Conservation (phyloP, 2,329 filamentous ascomycete genomes). For the Pyricularia sp. region DNA sequence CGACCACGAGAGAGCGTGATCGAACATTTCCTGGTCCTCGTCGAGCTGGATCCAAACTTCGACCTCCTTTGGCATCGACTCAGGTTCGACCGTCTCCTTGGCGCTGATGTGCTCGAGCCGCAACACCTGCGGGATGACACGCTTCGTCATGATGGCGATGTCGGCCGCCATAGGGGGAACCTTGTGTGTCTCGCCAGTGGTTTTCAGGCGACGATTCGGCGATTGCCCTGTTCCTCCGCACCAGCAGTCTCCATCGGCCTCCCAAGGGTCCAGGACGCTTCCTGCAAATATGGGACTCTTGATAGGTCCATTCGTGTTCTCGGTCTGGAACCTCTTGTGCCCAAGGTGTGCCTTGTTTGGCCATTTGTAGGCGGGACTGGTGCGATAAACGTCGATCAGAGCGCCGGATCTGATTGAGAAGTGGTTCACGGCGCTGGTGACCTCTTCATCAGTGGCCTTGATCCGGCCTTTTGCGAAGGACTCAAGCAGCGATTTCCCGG, state of each 20-base stretch:
- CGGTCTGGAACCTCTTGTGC: slow-evolving; percentile 5
- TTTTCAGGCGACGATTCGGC: slow-evolving; percentile 26
- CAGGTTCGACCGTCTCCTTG: slow-evolving; percentile 46
- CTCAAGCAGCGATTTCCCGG: slow-evolving; percentile 32
- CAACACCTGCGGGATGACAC: slow-evolving; percentile 53
- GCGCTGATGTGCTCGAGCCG: slow-evolving; percentile 60
- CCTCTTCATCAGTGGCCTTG: slow-evolving; percentile 26
- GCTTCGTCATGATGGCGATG: slow-evolving; percentile 49
- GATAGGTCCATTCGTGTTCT: neutral
- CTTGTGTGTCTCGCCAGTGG: slow-evolving; percentile 20
- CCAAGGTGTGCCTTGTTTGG: slow-evolving; percentile 8
- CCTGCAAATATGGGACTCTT: neutral
- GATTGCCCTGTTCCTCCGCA: slow-evolving; percentile 42
- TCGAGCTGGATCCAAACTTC: slow-evolving; percentile 55
- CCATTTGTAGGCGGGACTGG: slow-evolving; percentile 41
- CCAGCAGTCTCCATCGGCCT: slow-evolving; percentile 78
- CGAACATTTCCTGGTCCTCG: slow-evolving; percentile 18
- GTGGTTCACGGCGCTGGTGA: slow-evolving; percentile 56
- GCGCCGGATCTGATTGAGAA: slow-evolving; percentile 56
- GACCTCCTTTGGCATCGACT: slow-evolving; percentile 50
- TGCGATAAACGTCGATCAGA: slow-evolving; percentile 42
- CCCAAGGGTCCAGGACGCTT: slow-evolving; percentile 49
- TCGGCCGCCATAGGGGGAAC: slow-evolving; percentile 40
- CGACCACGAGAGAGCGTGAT: slow-evolving; percentile 25
- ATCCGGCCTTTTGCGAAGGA: slow-evolving; percentile 34